Conservation (phyloP, 23 red algal species). For the Gracilaria domingensis region DNA sequence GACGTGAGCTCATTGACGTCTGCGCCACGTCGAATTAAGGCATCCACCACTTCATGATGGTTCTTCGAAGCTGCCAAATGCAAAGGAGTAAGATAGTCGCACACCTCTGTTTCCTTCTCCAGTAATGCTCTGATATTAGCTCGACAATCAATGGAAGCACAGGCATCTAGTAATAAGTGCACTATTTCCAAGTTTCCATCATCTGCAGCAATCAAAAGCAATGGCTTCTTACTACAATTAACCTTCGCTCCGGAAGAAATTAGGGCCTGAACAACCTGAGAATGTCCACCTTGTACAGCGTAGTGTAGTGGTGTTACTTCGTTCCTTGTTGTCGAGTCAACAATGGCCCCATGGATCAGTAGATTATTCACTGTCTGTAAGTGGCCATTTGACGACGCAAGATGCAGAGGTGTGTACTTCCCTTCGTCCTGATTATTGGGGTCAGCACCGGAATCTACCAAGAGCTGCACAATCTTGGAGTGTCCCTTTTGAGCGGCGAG, state of each 20-base stretch:
- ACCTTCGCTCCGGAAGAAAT: constrained; percentile 71
- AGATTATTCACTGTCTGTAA: constrained; percentile 42
- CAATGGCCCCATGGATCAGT: constrained; percentile 58
- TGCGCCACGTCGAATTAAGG: constrained; percentile 79
- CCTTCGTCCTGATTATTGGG: constrained; percentile 73
- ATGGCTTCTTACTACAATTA: constrained; percentile 69
- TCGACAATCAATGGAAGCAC: constrained; percentile 59
- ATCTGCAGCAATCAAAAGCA: constrained; percentile 87
- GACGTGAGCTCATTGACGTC: constrained; percentile 78
- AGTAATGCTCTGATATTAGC: constrained; percentile 78
- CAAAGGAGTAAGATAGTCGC: constrained; percentile 84
- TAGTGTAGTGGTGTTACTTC: constrained; percentile 91
- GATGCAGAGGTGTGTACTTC: constrained; percentile 81
- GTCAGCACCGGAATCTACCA: constrained; percentile 78
- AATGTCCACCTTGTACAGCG: constrained; percentile 76
- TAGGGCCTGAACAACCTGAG: constrained; percentile 66
- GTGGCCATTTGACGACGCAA: constrained; percentile 65
- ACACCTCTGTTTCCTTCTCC: constrained; percentile 78
- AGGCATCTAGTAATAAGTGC: constrained; percentile 72
- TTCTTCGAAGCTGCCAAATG: constrained; percentile 88
- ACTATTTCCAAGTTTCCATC: constrained; percentile 78
- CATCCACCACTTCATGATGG: constrained; percentile 76
- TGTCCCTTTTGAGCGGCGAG: constrained; percentile 88
- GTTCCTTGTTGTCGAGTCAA: constrained; percentile 66
- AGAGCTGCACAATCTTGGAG: constrained; percentile 61